These are phyloP conservation scores for Ensete ventricosum DNA, from an alignment of 176 grass and related monocot genomes.

Conservation along the genomic window DNA sequence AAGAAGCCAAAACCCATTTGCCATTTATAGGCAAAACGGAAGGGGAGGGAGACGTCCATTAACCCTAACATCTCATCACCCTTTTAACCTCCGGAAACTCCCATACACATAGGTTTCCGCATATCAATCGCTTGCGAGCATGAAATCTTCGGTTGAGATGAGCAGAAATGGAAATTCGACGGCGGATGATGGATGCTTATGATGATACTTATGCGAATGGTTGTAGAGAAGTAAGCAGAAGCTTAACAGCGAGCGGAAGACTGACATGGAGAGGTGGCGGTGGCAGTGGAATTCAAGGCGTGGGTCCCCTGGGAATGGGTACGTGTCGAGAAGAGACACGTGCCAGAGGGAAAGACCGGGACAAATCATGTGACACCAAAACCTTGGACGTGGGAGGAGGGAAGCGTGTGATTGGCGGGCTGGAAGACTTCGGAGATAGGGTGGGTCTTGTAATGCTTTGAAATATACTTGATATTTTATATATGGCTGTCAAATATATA, in stretches of 20 bases:
- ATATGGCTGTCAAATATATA: no score
- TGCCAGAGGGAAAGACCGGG: background rate
- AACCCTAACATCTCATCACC: background rate
- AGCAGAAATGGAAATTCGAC: no score
- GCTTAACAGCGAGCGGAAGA: background rate
- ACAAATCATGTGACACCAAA: background rate
- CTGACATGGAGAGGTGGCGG: background rate
- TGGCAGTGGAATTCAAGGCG: background rate
- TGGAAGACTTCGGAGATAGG: no score
- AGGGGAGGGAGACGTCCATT: background rate
- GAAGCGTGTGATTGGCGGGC: background rate
- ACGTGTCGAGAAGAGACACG: background rate
- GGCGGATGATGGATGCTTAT: no score
- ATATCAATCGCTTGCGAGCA: background rate
- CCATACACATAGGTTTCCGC: background rate
- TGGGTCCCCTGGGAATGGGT: background rate
- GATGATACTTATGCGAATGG: no score
- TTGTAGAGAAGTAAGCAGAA: no score
- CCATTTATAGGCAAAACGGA: conserved; percentile 5
- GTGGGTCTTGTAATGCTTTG: no score
- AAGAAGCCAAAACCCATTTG: conserved; percentile 3
- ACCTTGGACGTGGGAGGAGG: background rate
- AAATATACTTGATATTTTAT: no score
- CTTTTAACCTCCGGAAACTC: background rate
- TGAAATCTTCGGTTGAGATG: no score